Evolutionary conservation across 169 alveolate genomes (phyloP).

Genomic region (Eimeria praecox): DNA sequence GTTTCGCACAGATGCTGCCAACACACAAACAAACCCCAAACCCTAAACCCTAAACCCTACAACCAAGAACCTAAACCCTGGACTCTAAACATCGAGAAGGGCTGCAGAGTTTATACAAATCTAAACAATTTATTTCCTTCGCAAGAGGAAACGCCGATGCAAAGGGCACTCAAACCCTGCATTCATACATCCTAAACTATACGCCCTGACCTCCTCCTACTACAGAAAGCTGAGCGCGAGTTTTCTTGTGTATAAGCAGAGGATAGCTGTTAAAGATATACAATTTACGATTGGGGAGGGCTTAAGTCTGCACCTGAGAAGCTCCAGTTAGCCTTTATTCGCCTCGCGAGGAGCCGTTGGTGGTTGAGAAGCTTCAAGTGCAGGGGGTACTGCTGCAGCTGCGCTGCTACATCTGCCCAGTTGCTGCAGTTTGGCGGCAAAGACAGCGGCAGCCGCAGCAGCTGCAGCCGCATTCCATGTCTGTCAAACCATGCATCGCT

Average conservation of each 20-base stretch:
- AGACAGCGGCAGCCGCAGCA: conserved; percentile 67
- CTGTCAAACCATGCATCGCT: conserved; percentile 26
- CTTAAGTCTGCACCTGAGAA: neutral
- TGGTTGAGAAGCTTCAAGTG: conserved; percentile 36
- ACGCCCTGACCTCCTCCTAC: neutral
- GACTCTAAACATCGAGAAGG: neutral
- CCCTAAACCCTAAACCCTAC: conserved; percentile 37
- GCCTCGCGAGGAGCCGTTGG: conserved; percentile 34
- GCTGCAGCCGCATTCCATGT: conserved; percentile 39
- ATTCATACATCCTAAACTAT: neutral
- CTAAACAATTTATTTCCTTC: neutral
- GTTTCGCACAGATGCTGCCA: conserved; percentile 5
- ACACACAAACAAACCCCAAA: neutral
- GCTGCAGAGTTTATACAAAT: neutral
- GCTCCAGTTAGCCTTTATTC: conserved; percentile 32
- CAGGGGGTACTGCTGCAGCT: conserved; percentile 39
- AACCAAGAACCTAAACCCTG: neutral
- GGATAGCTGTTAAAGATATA: too few species aligned
- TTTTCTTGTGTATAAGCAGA: too few species aligned
- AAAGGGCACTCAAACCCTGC: neutral
- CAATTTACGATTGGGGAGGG: neutral
- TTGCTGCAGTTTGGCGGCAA: conserved; percentile 33
- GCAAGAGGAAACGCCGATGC: too few species aligned
- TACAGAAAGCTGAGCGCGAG: too few species aligned
- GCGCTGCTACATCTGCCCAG: conserved; percentile 47